Evolutionary conservation across 371 early-diverging fungal species (phyloP).

Genomic region (Agmasoma carcini): DNA sequence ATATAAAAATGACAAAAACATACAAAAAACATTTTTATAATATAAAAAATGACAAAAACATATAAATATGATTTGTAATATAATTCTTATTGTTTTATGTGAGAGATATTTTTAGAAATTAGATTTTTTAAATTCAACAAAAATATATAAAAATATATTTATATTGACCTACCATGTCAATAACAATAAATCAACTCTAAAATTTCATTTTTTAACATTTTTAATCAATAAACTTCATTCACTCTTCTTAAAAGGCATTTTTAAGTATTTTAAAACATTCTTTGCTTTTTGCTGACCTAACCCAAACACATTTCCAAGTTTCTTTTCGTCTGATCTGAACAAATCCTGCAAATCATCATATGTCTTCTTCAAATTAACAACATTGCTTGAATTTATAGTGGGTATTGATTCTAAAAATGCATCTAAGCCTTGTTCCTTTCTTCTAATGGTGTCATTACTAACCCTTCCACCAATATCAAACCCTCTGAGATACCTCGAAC

Average conservation of each 20-base stretch:
- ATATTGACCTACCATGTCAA: not conserved
- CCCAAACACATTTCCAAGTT: constrained; percentile 17
- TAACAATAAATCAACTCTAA: no score
- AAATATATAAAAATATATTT: not conserved
- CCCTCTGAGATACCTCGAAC: constrained; percentile 35
- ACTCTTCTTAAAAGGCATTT: constrained; percentile 27
- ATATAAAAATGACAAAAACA: no score
- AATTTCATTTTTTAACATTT: not conserved
- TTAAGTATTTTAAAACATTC: constrained; percentile 11
- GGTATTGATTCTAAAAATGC: constrained; percentile 35
- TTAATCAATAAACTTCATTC: not conserved
- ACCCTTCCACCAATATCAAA: constrained; percentile 29
- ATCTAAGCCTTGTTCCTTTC: constrained; percentile 13
- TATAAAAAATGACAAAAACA: no score
- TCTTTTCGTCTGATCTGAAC: constrained; percentile 6
- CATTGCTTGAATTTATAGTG: constrained; percentile 38
- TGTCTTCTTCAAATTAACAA: constrained; percentile 1
- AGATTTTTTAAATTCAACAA: constrained; percentile 8
- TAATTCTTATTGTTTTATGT: no score
- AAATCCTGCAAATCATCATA: constrained; percentile 15
- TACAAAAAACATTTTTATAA: no score
- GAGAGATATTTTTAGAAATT: no score
- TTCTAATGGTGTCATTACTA: constrained; percentile 23
- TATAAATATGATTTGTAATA: no score
- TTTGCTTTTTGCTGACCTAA: constrained; percentile 25